phyloP scores from a whole-genome alignment of 129 eudicot species.

The Helianthus tuberosus region DNA sequence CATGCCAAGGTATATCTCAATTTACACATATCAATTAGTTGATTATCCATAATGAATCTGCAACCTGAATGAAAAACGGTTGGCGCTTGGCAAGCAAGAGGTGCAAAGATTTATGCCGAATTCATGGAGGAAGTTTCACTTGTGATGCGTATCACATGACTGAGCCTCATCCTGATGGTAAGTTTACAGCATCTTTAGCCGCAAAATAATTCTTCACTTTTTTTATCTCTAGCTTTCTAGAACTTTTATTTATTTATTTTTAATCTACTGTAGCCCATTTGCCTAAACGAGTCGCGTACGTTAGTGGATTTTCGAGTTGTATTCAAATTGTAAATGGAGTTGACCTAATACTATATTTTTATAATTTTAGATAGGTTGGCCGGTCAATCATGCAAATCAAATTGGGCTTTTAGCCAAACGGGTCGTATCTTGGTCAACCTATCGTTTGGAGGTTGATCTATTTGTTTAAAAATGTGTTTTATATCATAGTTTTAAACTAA shows the following conservation, averaged over 20 bases:
- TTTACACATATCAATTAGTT: neutral
- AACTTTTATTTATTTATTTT: neutral
- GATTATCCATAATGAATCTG: constrained; percentile 10
- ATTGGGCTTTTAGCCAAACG: no score
- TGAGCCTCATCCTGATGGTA: constrained; percentile 39
- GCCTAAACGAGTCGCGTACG: no score
- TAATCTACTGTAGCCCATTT: no score
- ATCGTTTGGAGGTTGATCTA: no score
- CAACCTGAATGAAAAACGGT: constrained; percentile 6
- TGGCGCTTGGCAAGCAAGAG: constrained; percentile 49
- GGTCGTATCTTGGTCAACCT: no score
- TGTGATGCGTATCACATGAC: constrained; percentile 45
- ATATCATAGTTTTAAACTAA: no score
- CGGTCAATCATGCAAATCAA: no score
- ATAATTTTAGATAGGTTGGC: no score
- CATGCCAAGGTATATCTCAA: constrained; percentile 41
- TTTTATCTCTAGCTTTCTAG: neutral
- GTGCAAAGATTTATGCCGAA: constrained; percentile 51
- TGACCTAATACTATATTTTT: no score
- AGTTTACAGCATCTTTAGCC: neutral
- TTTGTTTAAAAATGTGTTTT: no score
- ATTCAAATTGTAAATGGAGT: no score
- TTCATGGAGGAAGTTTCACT: constrained; percentile 49
- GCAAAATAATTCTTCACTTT: neutral
- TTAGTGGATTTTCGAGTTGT: no score